Conservation (phyloP, 768 basidiomycete species). For the Candolleomyces aberdarensis region DNA sequence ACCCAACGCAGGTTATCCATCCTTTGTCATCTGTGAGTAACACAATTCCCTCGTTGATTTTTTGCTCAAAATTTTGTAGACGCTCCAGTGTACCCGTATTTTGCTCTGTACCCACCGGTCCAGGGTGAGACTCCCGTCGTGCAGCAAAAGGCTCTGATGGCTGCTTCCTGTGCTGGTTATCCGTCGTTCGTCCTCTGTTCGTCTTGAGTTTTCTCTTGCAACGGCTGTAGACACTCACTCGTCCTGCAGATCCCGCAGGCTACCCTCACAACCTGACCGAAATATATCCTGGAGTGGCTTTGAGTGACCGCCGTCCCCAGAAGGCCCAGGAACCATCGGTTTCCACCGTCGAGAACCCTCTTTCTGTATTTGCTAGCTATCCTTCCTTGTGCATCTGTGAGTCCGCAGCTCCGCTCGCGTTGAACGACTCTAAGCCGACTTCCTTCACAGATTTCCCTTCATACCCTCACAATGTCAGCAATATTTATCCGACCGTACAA, state of each 20-base stretch:
- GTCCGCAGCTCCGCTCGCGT: not conserved
- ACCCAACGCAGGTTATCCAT: not conserved
- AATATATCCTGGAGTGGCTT: not conserved
- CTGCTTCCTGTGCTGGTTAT: not conserved
- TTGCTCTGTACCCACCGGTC: conserved; percentile 10
- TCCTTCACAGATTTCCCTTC: too few species aligned
- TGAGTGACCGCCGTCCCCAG: too few species aligned
- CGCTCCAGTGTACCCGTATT: conserved; percentile 8
- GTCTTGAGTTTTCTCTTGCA: not conserved
- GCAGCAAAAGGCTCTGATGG: not conserved
- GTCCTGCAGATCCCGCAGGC: conserved; percentile 3
- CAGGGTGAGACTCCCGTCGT: not conserved
- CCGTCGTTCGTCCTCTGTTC: conserved; percentile 1
- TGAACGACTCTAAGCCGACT: not conserved
- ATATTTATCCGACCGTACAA: too few species aligned
- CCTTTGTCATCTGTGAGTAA: not conserved
- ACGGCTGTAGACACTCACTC: not conserved
- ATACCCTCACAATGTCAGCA: too few species aligned
- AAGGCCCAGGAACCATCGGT: not conserved
- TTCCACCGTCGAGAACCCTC: not conserved
- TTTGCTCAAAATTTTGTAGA: too few species aligned
- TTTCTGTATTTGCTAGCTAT: not conserved
- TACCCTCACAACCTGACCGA: conserved; percentile 7
- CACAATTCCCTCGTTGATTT: too few species aligned
- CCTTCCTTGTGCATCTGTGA: conserved; percentile 2